Conservation (phyloP, 2,329 filamentous ascomycete species). For the Hysterium pulicare region DNA sequence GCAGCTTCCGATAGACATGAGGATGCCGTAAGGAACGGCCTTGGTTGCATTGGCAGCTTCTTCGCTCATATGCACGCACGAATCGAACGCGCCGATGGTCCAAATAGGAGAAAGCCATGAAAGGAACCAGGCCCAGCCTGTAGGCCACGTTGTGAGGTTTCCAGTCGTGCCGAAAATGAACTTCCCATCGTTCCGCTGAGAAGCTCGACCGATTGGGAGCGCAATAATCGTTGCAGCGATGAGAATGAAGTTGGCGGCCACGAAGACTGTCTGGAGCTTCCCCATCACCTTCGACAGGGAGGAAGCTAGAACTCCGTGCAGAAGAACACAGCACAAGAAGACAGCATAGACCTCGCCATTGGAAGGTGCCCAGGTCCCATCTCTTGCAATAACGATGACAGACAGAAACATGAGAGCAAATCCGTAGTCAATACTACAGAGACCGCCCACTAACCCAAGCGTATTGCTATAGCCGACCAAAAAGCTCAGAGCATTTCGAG, state of each 20-base stretch:
- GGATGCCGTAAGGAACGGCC: conserved; percentile 58
- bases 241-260: conserved; percentile 55
- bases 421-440: conserved; percentile 60
- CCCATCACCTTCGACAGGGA: conserved; percentile 56
- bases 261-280: conserved; percentile 56
- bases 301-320: conserved; percentile 54
- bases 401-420: conserved; percentile 58
- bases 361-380: conserved; percentile 55
- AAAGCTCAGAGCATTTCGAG: conserved; percentile 57
- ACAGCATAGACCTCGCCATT: conserved; percentile 57
- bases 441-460: conserved; percentile 53
- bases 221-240: conserved; percentile 54
- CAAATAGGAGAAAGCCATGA: conserved; percentile 61
- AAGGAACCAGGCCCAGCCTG: conserved; percentile 52
- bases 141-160: conserved; percentile 55
- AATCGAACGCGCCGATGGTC: conserved; percentile 44
- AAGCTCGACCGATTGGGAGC: conserved; percentile 20
- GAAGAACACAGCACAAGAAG: conserved; percentile 53
- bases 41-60: conserved; percentile 59
- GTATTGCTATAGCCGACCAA: conserved; percentile 61
- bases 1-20: conserved; percentile 55
- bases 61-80: conserved; percentile 53
- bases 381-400: conserved; percentile 55
- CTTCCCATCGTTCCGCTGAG: conserved; percentile 19
- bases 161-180: conserved; percentile 57